Evolutionary conservation across 2,329 filamentous ascomycete species (phyloP).

Genomic region (Ceratocystis alfenasii): DNA sequence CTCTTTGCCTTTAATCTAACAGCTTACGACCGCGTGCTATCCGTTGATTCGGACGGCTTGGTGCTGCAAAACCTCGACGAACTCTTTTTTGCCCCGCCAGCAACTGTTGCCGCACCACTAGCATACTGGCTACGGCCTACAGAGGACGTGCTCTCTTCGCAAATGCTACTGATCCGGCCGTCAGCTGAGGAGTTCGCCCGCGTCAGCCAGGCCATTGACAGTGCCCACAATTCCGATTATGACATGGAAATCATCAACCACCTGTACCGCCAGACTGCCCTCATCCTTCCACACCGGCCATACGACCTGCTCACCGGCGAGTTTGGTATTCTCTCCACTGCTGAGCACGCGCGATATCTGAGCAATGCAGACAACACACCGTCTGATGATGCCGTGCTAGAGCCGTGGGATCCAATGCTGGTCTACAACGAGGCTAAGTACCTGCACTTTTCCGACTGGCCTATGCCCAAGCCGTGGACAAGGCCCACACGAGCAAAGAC

Average conservation of each 20-base stretch:
- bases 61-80: slow-evolving; percentile 56
- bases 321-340: slow-evolving; percentile 38
- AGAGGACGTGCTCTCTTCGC: slow-evolving; percentile 44
- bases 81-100: slow-evolving; percentile 52
- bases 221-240: slow-evolving; percentile 31
- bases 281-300: slow-evolving; percentile 51
- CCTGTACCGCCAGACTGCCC: slow-evolving; percentile 44
- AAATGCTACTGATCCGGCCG: slow-evolving; percentile 51
- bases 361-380: slow-evolving; percentile 31
- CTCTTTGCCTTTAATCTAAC: slow-evolving; percentile 57
- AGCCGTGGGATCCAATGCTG: slow-evolving; percentile 42
- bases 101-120: slow-evolving; percentile 53
- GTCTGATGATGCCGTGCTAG: slow-evolving; percentile 30
- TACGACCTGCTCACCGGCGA: slow-evolving; percentile 51
- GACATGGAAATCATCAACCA: slow-evolving; percentile 58
- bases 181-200: slow-evolving; percentile 38
- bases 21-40: slow-evolving; percentile 40
- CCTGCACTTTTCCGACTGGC: slow-evolving; percentile 62
- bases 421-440: slow-evolving; percentile 50
- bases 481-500: slow-evolving; percentile 21
- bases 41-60: slow-evolving; percentile 50
- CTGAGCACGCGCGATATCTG: slow-evolving; percentile 36
- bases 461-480: slow-evolving; percentile 49
- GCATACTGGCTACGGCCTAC: slow-evolving; percentile 56
- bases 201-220: slow-evolving; percentile 26